Conservation (phyloP, 1,139 yeast species). For the Protomyces arabidopsidicola region DNA sequence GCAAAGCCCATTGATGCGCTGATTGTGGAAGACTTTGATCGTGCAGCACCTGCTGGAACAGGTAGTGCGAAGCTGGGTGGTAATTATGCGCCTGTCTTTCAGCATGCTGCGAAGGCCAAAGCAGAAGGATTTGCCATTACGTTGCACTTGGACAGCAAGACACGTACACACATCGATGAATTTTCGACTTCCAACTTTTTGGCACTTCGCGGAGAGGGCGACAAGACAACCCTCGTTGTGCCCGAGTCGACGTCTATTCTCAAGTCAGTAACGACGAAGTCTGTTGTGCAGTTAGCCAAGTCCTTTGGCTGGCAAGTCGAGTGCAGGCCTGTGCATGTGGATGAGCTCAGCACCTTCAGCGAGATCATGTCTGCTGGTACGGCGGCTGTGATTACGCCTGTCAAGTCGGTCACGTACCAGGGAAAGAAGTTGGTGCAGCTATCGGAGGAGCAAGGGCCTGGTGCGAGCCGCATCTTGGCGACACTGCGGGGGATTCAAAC, state of each 20-base stretch:
- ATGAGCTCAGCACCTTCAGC: constrained; percentile 15
- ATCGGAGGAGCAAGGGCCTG: constrained; percentile 20
- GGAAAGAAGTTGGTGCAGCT: constrained; percentile 19
- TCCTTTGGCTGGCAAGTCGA: constrained; percentile 28
- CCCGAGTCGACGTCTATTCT: constrained; percentile 28
- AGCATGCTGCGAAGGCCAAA: constrained; percentile 23
- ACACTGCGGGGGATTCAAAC: constrained; percentile 14
- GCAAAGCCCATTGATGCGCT: constrained; percentile 27
- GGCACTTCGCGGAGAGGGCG: constrained; percentile 19
- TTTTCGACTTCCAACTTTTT: constrained; percentile 27
- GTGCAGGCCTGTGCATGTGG: constrained; percentile 20
- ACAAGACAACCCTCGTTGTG: constrained; percentile 14
- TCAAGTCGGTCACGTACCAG: constrained; percentile 19
- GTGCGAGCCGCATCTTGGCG: constrained; percentile 1
- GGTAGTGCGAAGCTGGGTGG: constrained; percentile 28
- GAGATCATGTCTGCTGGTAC: constrained; percentile 28
- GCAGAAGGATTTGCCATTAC: constrained; percentile 25
- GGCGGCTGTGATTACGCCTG: constrained; percentile 26
- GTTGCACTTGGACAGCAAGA: constrained; percentile 27
- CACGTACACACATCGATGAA: constrained; percentile 26
- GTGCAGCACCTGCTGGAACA: constrained; percentile 27
- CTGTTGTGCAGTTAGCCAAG: constrained; percentile 24
- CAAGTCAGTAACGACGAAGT: constrained; percentile 28
- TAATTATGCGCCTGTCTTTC: constrained; percentile 27
- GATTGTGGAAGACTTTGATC: constrained; percentile 27